Percentiles rank a stretch among this genome's conserved stretches.
Evolutionary conservation across 176 grass and related monocot species (phyloP).

Genomic region (Zea luxurians): DNA sequence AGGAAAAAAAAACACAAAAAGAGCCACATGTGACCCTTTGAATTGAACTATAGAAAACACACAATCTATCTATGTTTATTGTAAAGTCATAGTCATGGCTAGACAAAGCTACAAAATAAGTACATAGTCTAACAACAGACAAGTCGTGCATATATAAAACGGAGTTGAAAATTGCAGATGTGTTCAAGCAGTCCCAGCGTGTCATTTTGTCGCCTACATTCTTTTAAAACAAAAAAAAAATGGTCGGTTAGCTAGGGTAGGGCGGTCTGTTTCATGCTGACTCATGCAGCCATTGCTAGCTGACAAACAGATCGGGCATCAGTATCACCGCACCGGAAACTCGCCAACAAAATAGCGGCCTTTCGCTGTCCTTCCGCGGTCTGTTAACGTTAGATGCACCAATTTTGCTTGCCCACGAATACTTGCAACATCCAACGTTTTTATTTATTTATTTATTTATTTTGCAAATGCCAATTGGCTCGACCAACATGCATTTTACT

Average conservation of each 20-base stretch:
- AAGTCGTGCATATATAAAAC: background rate
- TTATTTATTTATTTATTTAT: no score
- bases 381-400: conserved; percentile 11
- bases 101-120: background rate
- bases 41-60: background rate
- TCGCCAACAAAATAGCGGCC: background rate
- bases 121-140: background rate
- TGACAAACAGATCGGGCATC: conserved; percentile 29
- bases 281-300: conserved; percentile 11
- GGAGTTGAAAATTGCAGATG: background rate
- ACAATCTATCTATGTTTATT: background rate
- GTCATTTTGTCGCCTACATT: conserved; percentile 9
- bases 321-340: background rate
- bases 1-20: background rate
- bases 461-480: background rate
- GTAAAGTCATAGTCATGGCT: background rate
- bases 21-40: background rate
- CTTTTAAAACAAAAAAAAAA: no score
- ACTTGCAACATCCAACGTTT: background rate
- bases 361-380: background rate
- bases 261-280: conserved; percentile 34
- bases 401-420: background rate
- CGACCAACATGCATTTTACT: background rate
- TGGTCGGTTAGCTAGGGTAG: no score
- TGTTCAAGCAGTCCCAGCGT: conserved; percentile 1